Conservation (phyloP, 345 rosid species). For the Citrus trifoliata region DNA sequence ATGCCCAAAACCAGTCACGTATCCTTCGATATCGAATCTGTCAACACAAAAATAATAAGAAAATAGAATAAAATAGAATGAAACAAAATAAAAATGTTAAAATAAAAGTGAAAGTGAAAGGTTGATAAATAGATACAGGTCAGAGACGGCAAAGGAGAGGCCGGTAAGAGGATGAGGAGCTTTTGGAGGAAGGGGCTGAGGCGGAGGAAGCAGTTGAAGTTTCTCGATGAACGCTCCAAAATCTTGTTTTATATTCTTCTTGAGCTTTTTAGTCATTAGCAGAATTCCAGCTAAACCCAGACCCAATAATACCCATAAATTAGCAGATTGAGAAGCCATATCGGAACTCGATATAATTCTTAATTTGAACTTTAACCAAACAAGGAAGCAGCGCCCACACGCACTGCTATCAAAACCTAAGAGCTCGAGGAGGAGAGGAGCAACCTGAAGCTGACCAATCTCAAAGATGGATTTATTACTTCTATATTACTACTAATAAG, state of each 20-base stretch:
- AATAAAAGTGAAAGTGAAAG: background rate
- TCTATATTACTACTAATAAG: background rate
- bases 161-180: slow-evolving; percentile 95
- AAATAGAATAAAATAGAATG: background rate
- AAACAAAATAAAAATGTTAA: background rate
- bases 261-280: slow-evolving; percentile 54
- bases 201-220: slow-evolving; percentile 88
- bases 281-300: slow-evolving; percentile 83
- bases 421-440: background rate
- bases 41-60: slow-evolving; percentile 2
- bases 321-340: slow-evolving; percentile 68
- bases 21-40: slow-evolving; percentile 88
- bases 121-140: slow-evolving; percentile 42
- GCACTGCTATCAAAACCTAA: slow-evolving; percentile 5
- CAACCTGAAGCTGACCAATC: too few relatives aligned
- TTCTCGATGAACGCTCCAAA: slow-evolving; percentile 85
- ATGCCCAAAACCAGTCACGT: slow-evolving; percentile 90
- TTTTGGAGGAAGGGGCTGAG: slow-evolving; percentile 96
- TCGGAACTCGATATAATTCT: too few relatives aligned
- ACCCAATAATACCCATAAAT: slow-evolving; percentile 84
- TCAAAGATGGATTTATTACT: background rate
- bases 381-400: background rate
- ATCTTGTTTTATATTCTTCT: slow-evolving; percentile 65
- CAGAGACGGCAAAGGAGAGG: slow-evolving; percentile 83
- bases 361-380: background rate